Conservation (phyloP, 352 stramenopile species). For the Globisporangium megalacanthum region DNA sequence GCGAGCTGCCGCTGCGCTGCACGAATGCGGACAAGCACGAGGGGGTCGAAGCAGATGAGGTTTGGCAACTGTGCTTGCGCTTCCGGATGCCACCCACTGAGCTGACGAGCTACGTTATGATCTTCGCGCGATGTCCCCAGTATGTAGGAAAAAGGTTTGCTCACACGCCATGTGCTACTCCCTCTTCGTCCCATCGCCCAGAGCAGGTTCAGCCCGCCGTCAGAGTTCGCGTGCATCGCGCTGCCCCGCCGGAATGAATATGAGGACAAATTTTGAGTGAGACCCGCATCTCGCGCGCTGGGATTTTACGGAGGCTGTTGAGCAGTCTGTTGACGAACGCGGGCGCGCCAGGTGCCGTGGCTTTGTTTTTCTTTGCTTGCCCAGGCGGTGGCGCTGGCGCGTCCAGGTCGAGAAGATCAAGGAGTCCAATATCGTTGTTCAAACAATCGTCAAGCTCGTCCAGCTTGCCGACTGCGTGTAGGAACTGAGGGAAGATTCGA, state of each 20-base stretch:
- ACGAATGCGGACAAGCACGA: no score
- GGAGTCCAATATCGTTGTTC: slow-evolving; percentile 4
- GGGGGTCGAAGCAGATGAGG: no score
- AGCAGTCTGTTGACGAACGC: slow-evolving; percentile 15
- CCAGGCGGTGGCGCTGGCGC: not conserved
- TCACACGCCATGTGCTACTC: slow-evolving; percentile 1
- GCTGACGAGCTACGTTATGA: no score
- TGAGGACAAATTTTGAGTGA: slow-evolving; percentile 4
- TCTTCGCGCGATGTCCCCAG: slow-evolving; percentile 5
- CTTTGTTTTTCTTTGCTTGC: not conserved
- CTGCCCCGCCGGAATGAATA: slow-evolving; percentile 12
- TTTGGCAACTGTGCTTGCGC: no score
- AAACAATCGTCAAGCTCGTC: not conserved
- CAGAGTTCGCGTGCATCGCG: slow-evolving; percentile 13
- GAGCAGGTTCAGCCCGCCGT: not conserved
- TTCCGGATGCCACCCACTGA: no score
- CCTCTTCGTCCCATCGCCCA: slow-evolving; percentile 8
- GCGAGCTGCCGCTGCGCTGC: no score
- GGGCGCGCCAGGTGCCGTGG: slow-evolving; percentile 2
- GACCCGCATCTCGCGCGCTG: not conserved
- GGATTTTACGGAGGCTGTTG: not conserved
- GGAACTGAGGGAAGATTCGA: slow-evolving; percentile 13
- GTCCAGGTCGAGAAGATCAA: slow-evolving; percentile 10
- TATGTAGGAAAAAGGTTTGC: slow-evolving; percentile 14
- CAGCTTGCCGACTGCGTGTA: not conserved